Evolutionary conservation across 345 rosid species (phyloP).

Genomic region (Boechera retrofracta): DNA sequence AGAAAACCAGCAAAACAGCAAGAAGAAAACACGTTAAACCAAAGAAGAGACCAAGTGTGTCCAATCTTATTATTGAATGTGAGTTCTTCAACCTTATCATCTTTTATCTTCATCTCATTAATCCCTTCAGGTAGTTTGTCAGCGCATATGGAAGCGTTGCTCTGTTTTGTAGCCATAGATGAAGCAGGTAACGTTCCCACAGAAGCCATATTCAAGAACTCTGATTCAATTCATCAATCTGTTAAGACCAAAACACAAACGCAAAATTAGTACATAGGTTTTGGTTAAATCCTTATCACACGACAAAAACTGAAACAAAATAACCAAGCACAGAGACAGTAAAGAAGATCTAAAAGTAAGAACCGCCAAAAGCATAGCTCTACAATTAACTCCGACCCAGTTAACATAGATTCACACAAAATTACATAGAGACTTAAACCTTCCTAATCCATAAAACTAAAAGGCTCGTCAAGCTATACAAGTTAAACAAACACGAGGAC

Average conservation of each 20-base stretch:
- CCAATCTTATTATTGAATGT: neutral
- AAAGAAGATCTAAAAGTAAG: slow-evolving; percentile 24
- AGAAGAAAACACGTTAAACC: slow-evolving; percentile 10
- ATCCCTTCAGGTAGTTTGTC: slow-evolving; percentile 63
- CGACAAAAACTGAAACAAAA: neutral
- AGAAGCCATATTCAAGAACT: slow-evolving; percentile 39
- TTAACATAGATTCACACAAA: slow-evolving; percentile 22
- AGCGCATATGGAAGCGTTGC: slow-evolving; percentile 35
- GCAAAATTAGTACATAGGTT: neutral
- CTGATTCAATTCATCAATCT: slow-evolving; percentile 26
- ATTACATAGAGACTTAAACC: neutral
- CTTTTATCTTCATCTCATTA: slow-evolving; percentile 71
- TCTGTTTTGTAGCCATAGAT: slow-evolving; percentile 38
- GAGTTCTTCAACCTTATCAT: slow-evolving; percentile 52
- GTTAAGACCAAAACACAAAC: slow-evolving; percentile 13
- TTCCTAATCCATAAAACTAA: neutral
- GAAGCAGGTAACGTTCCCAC: slow-evolving; percentile 38
- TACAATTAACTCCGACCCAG: slow-evolving; percentile 10
- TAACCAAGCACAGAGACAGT: neutral
- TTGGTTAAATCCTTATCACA: neutral
- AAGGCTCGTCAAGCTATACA: neutral
- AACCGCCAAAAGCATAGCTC: slow-evolving; percentile 3
- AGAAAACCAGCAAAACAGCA: neutral
- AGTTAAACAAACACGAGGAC: slow-evolving; percentile 11
- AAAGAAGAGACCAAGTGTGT: slow-evolving; percentile 6